A percentile compares a stretch with the other conserved stretches of the same genome.
Conservation (phyloP, 257 asterid species). For the Solanum habrochaites region DNA sequence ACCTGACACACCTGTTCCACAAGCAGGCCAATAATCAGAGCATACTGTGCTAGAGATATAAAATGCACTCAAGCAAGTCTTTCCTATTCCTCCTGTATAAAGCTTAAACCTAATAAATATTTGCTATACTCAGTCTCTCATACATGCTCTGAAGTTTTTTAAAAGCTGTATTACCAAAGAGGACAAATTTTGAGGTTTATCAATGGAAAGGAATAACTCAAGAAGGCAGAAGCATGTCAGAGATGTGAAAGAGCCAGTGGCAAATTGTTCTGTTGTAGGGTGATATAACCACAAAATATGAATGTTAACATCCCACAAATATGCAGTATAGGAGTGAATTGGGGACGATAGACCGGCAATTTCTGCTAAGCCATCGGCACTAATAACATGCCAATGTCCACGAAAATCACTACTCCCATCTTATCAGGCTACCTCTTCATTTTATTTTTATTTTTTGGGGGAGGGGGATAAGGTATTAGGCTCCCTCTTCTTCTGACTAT, state of each 20-base stretch:
- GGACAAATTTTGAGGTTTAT: background rate
- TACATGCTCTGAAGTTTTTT: background rate
- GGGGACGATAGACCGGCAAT: background rate
- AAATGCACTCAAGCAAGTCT: background rate
- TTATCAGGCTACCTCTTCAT: background rate
- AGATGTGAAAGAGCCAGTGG: background rate
- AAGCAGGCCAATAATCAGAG: background rate
- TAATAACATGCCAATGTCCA: background rate
- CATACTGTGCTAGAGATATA: background rate
- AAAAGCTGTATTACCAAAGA: background rate
- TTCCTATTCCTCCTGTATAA: background rate
- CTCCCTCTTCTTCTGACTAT: background rate
- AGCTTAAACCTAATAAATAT: background rate
- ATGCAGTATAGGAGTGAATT: background rate
- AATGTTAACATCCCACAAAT: background rate
- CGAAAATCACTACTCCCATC: background rate
- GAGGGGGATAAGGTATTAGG: background rate
- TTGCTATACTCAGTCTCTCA: background rate
- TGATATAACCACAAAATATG: background rate
- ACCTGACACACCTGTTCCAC: slow-evolving; percentile 83
- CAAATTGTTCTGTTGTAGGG: background rate
- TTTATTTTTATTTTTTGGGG: background rate
- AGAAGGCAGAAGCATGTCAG: background rate
- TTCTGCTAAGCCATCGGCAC: background rate
- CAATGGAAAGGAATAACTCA: background rate